A percentile compares a stretch with the other conserved stretches of the same genome.
Conservation (phyloP, 257 asterid species). For the Scutellaria galericulata region DNA sequence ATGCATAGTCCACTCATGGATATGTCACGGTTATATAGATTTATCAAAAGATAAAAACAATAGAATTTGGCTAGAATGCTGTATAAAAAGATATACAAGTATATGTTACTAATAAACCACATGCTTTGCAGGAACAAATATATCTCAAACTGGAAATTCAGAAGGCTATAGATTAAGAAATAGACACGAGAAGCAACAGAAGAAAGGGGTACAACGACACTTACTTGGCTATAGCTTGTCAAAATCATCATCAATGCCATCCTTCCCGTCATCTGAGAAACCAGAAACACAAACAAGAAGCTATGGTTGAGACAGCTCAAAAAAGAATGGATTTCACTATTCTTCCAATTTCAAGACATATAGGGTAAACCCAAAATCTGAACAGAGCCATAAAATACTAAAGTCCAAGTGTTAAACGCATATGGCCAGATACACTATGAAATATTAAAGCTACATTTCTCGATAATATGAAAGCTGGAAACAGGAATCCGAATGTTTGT, state of each 20-base stretch:
- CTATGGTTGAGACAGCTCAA: conserved; percentile 10
- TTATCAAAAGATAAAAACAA: too few species aligned
- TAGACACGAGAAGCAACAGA: neutral
- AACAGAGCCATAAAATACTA: neutral
- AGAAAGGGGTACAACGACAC: conserved; percentile 24
- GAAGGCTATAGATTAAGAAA: neutral
- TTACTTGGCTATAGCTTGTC: conserved; percentile 74
- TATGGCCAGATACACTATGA: neutral
- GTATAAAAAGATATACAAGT: neutral
- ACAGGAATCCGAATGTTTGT: neutral
- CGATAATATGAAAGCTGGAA: neutral
- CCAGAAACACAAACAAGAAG: conserved; percentile 19
- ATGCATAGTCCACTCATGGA: neutral
- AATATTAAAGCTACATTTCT: neutral
- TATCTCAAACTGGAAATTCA: neutral
- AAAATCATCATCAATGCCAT: conserved; percentile 81
- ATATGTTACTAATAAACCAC: neutral
- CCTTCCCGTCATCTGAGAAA: conserved; percentile 67
- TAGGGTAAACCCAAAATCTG: neutral
- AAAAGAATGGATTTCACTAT: conserved; percentile 20
- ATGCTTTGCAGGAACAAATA: neutral
- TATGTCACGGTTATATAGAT: neutral
- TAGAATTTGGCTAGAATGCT: neutral
- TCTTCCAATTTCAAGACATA: neutral
- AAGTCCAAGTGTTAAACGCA: neutral